These are phyloP conservation scores for Puccinia horiana DNA, from an alignment of 1,284 basidiomycete species.

Conservation along the genomic window DNA sequence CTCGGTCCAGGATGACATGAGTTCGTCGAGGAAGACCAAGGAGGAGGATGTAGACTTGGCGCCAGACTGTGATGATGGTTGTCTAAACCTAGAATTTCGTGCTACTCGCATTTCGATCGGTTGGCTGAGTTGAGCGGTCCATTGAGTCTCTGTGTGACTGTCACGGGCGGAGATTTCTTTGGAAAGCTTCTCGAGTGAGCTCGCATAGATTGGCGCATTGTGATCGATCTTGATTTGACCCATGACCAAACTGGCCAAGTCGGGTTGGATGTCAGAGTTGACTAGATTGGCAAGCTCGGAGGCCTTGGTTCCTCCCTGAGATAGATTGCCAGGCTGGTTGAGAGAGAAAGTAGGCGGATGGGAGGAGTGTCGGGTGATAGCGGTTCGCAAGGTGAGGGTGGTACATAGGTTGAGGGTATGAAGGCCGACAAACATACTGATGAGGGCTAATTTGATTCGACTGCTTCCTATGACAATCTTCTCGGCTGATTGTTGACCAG, in stretches of 20 bases:
- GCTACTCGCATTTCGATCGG: conserved; percentile 27
- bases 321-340: conserved; percentile 1
- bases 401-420: conserved; percentile 92
- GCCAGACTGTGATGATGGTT: conserved; percentile 28
- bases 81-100: not conserved
- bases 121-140: conserved; percentile 50
- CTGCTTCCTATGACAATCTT: conserved; percentile 30
- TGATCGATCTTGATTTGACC: conserved; percentile 30
- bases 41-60: conserved; percentile 57
- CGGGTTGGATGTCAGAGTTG: not conserved
- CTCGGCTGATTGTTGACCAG: not conserved
- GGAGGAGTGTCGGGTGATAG: conserved; percentile 65
- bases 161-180: conserved; percentile 39
- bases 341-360: conserved; percentile 51
- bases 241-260: conserved; percentile 4
- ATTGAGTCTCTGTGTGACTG: conserved; percentile 55
- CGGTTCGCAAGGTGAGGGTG: conserved; percentile 76
- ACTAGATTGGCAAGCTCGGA: not conserved
- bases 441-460: conserved; percentile 30
- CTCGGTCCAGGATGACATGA: conserved; percentile 91
- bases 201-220: conserved; percentile 8
- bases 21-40: conserved; percentile 70
- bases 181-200: not conserved
- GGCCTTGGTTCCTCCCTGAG: not conserved
- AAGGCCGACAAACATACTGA: conserved; percentile 73